Evolutionary conservation across 2,329 filamentous ascomycete species (phyloP), one percentile per base, ranked within the genome.

Genomic region (Claviceps cyperi): DNA sequence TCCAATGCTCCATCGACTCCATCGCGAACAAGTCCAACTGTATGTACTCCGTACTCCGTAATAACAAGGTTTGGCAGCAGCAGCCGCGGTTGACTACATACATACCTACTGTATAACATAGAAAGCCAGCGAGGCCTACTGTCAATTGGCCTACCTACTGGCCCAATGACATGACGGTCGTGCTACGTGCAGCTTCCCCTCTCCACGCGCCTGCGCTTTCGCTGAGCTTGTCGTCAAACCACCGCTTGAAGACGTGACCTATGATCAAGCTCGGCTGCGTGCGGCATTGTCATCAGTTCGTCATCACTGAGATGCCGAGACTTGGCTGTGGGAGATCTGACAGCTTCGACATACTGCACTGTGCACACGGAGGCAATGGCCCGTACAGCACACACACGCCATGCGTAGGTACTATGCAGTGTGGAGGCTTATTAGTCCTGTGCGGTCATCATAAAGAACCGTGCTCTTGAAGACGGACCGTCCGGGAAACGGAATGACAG

Each of bases 401-500:
- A 41, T 41, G 39, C 39, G 39, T 41, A 41, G 11, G 41, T 28
- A 43, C 41, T 28, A 28, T 43, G 41, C 41, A 28, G n/a, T 32
- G 15, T 17, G 22, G 43, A 44, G 43, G 19, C 32, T 17, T 11
- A 32, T 17, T 11, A 32, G 9, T 35, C 28, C 9, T 36, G 21
- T 45, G 43, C 43, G n/a, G 43, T 45, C 43, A 19, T 45, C 43
- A 45, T 45, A 35, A 36, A 4, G n/a, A 47, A 44, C 44, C 51
- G 51, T 50, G 40, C 45, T 45, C 40, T 14, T 50, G 48, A 50
- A 45, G 51, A 50, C 48, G 36, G 48, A 40, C 51, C 48, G 51
- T 17, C 44, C 51, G 51, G 51, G 48, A 43, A 17, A 38, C 48
- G 51, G 51, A 40, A 40, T 44, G 44, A 17, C 21, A 50, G 40